Evolutionary conservation across 768 basidiomycete genomes (phyloP), one percentile per base, ranked within the genome.

Genomic region (Lanmaoa rubissima): DNA sequence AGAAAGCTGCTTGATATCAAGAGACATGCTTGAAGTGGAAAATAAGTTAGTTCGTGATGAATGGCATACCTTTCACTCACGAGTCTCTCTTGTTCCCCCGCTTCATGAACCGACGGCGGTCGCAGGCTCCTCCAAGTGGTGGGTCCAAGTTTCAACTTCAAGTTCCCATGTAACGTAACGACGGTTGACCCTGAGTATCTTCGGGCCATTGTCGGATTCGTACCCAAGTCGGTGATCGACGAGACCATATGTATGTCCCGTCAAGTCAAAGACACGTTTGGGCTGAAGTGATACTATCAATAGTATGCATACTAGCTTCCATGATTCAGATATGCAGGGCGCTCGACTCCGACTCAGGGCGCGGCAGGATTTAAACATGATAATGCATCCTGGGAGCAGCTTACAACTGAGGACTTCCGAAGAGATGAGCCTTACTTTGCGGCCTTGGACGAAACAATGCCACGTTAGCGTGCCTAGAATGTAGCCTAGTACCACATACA

Each of bases 11-110:
- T 57, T 65, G 35, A 38, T 42, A 52, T 42, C 16, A 34, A 45
- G 49, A 54, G 63, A 49, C 58, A 60, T 59, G 39, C 49, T 53
- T 59, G 41, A 34, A 24, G 31, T 34, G 19, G 50, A 43, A 31
- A 44, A n/a, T 17, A 24, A 10, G 40, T 63, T 28, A 47, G 43
- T 50, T 38, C 19, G 9, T 34, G 42, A 52, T 5, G 38, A 19
- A 48, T 32, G 13, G 17, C 2, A n/a, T 14, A 36, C 3, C 3
- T 3, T 28, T n/a, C 28, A 48, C 61, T 51, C 36, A 58, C 52
- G 10, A 24, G 47, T 54, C 48, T n/a, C 40, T 42, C 34, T 46
- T 14, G 40, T 17, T 17, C 17, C 16, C 17, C 44, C 28, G 28
- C 21, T 24, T 24, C 16, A 17, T n/a, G 47, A 34, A 47, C 28